phyloP scores from a whole-genome alignment of 2,329 filamentous ascomycete species.

The Endoconidiophora polonica region DNA sequence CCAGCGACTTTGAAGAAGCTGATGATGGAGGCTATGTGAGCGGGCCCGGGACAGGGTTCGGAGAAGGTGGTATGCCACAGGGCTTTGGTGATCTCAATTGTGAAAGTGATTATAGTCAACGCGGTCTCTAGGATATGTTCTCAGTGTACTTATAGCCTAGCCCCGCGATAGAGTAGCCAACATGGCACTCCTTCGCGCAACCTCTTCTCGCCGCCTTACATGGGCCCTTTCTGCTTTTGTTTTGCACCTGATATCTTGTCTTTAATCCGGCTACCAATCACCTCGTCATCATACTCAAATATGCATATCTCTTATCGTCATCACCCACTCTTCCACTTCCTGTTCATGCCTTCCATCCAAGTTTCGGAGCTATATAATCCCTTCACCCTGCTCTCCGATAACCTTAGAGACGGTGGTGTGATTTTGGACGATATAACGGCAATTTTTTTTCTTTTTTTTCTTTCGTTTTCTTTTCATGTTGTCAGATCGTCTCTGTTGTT shows the following conservation, averaged over 20 bases:
- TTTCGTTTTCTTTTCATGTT: slow-evolving; percentile 1
- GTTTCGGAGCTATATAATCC: too few relatives aligned
- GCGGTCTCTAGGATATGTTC: slow-evolving; percentile 18
- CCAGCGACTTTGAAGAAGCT: slow-evolving; percentile 58
- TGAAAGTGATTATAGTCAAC: slow-evolving; percentile 32
- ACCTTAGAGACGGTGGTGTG: too few relatives aligned
- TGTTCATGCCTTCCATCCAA: not conserved
- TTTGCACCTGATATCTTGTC: not conserved
- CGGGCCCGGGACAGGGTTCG: slow-evolving; percentile 42
- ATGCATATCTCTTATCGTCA: not conserved
- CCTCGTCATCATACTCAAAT: too few relatives aligned
- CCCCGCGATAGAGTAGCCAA: not conserved
- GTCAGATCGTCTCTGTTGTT: too few relatives aligned
- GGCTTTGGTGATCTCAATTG: slow-evolving; percentile 39
- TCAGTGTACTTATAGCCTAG: too few relatives aligned
- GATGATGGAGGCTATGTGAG: slow-evolving; percentile 55
- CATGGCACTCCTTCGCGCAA: not conserved
- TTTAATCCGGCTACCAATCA: too few relatives aligned
- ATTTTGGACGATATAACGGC: not conserved
- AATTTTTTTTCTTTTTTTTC: slow-evolving; percentile 4
- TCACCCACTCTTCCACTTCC: slow-evolving; percentile 5
- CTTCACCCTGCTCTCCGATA: too few relatives aligned
- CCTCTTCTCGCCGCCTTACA: not conserved
- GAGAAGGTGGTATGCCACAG: slow-evolving; percentile 38
- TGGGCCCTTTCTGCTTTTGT: not conserved